Conservation (phyloP, 2,329 filamentous ascomycete species). For the Aaosphaeria arxii region DNA sequence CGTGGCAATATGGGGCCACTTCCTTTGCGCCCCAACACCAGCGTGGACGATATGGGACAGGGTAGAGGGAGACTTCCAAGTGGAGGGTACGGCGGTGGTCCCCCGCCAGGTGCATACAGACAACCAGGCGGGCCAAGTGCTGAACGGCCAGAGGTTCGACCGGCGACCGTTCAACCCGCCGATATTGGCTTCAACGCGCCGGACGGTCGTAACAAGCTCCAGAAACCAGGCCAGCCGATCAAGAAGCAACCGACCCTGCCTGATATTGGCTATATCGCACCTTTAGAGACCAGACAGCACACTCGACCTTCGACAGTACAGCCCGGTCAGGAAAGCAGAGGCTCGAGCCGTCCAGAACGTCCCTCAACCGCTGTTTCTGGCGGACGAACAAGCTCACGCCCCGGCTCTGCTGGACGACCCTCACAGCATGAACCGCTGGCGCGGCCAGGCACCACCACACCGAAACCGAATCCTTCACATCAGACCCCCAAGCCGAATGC, state of each 20-base stretch:
- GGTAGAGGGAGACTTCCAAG: constrained; percentile 30
- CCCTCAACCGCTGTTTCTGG: constrained; percentile 20
- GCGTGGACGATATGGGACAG: constrained; percentile 32
- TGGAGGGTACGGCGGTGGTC: constrained; percentile 20
- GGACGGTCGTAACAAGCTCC: constrained; percentile 44
- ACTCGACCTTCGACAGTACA: constrained; percentile 32
- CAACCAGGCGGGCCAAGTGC: constrained; percentile 38
- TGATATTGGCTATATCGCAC: constrained; percentile 38
- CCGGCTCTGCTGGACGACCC: constrained; percentile 29
- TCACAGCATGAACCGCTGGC: constrained; percentile 21
- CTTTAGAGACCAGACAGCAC: constrained; percentile 33
- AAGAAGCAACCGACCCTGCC: constrained; percentile 32
- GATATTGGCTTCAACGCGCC: constrained; percentile 45
- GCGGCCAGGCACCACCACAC: constrained; percentile 9
- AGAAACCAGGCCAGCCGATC: constrained; percentile 33
- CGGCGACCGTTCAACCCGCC: constrained; percentile 40
- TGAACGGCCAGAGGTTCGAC: constrained; percentile 32
- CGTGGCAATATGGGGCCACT: constrained; percentile 25
- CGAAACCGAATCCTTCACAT: constrained; percentile 6
- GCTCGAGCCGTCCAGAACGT: constrained; percentile 20
- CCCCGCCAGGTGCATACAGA: constrained; percentile 32
- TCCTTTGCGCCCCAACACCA: constrained; percentile 36
- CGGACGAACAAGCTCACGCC: constrained; percentile 16
- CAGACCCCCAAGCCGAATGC: constrained; percentile 1
- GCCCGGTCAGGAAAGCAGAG: constrained; percentile 32